Evolutionary conservation across 441 rosid genomes (phyloP).

Genomic region (Cnidoscolus chayamansa): DNA sequence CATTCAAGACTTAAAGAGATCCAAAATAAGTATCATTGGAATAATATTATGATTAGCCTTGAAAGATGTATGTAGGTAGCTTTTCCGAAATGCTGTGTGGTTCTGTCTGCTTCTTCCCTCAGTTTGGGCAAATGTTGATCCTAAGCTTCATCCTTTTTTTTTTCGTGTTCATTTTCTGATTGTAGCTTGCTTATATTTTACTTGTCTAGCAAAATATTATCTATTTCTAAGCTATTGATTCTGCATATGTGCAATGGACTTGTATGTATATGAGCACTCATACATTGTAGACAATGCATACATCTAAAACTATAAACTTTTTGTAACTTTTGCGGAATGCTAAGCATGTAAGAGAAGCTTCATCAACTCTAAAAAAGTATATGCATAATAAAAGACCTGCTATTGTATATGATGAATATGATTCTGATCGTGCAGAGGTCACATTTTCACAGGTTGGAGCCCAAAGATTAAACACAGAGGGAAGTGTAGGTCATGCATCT

Average conservation of each 20-base stretch:
- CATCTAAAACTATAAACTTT: conserved; percentile 17
- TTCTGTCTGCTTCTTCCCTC: not conserved
- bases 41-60: not conserved
- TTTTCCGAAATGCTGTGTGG: not conserved
- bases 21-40: too few species aligned
- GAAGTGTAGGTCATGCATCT: conserved; percentile 41
- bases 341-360: conserved; percentile 42
- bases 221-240: not conserved
- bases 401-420: conserved; percentile 47
- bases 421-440: conserved; percentile 49
- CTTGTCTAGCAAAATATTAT: not conserved
- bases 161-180: not conserved
- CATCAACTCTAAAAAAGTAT: conserved; percentile 34
- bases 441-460: conserved; percentile 44
- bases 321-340: conserved; percentile 33
- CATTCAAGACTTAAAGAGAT: too few species aligned
- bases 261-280: not conserved
- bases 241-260: not conserved
- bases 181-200: not conserved
- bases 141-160: not conserved
- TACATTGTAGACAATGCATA: conserved; percentile 14
- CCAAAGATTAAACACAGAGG: conserved; percentile 47
- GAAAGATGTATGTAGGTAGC: not conserved
- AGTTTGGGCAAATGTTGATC: not conserved
- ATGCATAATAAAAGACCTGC: conserved; percentile 39